Evolutionary conservation across 139 green algal genomes (phyloP).

Genomic region (Auxenochlorella pyrenoidosa): DNA sequence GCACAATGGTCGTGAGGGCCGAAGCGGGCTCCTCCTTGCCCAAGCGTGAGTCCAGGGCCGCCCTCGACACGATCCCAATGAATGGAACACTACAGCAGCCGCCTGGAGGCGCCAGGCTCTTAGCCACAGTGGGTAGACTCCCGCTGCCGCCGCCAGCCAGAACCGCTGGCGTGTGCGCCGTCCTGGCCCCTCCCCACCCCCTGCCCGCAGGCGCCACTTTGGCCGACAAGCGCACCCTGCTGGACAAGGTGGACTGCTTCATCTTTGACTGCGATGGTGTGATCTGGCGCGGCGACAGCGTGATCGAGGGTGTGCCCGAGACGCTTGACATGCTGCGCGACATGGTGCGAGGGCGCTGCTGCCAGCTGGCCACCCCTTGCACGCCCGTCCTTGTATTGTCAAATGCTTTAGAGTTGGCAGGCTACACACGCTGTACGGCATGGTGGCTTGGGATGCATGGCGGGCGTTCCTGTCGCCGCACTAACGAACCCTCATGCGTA

Average conservation of each 20-base stretch:
- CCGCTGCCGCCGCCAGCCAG: too few relatives aligned
- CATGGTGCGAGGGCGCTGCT: conserved; percentile 74
- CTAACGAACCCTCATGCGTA: too few relatives aligned
- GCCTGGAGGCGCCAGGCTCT: neutral
- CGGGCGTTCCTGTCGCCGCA: too few relatives aligned
- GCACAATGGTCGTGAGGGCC: neutral
- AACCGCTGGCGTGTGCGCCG: too few relatives aligned
- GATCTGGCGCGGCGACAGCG: conserved; percentile 96
- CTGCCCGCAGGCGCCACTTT: conserved; percentile 58
- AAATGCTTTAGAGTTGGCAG: neutral
- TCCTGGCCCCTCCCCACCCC: neutral
- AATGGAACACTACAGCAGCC: neutral
- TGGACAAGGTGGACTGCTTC: conserved; percentile 95
- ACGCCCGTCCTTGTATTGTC: neutral
- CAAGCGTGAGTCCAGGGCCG: neutral
- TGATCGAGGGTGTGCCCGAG: conserved; percentile 98
- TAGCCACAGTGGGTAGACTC: neutral
- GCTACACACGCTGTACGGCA: neutral
- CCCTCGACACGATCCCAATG: too few relatives aligned
- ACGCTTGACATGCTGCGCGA: conserved; percentile 92
- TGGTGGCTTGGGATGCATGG: too few relatives aligned
- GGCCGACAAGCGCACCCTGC: conserved; percentile 78
- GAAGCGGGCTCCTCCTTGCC: neutral
- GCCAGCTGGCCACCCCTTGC: neutral
- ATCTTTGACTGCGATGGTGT: conserved; percentile 99